A percentile compares a stretch with the other conserved stretches of the same genome.
These are phyloP conservation scores for Blastomyces silverae DNA, from an alignment of 2,329 filamentous ascomycete genomes.

Conservation along the genomic window DNA sequence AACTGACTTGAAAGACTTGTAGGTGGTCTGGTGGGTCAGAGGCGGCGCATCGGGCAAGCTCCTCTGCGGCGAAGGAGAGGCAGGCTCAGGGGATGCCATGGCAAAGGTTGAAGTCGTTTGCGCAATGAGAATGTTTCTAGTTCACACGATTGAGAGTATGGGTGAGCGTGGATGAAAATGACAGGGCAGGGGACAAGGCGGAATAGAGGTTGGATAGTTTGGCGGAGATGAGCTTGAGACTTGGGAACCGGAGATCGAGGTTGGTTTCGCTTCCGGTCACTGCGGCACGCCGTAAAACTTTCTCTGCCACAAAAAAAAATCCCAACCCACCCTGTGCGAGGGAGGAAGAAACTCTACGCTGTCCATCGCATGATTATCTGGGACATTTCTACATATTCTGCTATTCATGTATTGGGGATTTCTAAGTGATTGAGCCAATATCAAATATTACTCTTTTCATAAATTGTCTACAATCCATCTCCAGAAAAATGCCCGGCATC, in stretches of 20 bases:
- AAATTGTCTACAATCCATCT: background rate
- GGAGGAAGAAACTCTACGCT: too few species aligned
- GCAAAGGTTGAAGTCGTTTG: slow-evolving; percentile 10
- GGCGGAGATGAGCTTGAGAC: background rate
- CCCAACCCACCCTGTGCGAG: background rate
- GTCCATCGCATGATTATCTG: background rate
- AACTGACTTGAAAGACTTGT: slow-evolving; percentile 60
- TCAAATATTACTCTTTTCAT: background rate
- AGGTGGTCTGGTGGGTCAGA: slow-evolving; percentile 46
- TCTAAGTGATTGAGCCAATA: background rate
- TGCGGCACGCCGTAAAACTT: slow-evolving; percentile 5
- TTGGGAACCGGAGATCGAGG: background rate
- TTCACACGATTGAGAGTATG: background rate
- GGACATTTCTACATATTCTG: background rate
- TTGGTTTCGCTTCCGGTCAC: background rate
- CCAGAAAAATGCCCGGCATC: slow-evolving; percentile 12
- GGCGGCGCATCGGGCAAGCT: slow-evolving; percentile 31
- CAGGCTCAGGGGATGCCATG: slow-evolving; percentile 33
- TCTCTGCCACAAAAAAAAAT: background rate
- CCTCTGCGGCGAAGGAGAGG: slow-evolving; percentile 27
- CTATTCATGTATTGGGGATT: background rate
- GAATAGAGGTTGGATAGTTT: background rate
- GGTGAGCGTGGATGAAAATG: background rate
- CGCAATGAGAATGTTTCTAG: background rate
- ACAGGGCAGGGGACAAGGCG: background rate